Evolutionary conservation across 2,329 filamentous ascomycete species (phyloP), one percentile per base, ranked within the genome.

Genomic region (Beauveria bassiana): DNA sequence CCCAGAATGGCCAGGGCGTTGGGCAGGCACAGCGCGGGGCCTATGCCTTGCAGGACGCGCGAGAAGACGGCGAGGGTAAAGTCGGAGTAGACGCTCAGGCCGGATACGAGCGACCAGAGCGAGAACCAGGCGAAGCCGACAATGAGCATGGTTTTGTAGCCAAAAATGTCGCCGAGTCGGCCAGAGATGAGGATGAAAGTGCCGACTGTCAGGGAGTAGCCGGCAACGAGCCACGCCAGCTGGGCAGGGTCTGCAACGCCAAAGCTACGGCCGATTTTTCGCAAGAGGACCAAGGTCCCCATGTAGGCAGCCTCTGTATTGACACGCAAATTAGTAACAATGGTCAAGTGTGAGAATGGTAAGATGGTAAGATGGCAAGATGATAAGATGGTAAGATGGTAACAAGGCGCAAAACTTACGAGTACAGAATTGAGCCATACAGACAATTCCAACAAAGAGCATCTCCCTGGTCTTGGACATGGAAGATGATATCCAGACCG

Each of bases 1-100:
- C 85, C 86, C 0, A 89, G 70, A 14, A 90, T 76, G 2, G 85
- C 86, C 24, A 89, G 71, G 0, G 78, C 84, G 64, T 88, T 90
- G 0, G 87, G 87, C 26, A 89, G 74, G 12, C 80, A 73, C 40
- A 90, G 75, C 0, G 86, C 85, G 0, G 85, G 83, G 0, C 87
- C 87, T 20, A 87, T 78, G 0, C 84, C 83, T 64, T 86, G 83
- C 3, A 86, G 69, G 0, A 79, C 81, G 6, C 84, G 76, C n/a
- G 77, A 75, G 42, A 79, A 73, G 62, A 81, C 75, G 66, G 84
- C 83, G 14, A 82, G 71, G 1, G 75, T 71, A 59, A 70, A 71
- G 59, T 70, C 70, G 5, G 74, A 75, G 61, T 77, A 79, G 53
- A 69, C 68, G 1, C 71, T 69, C 0, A 76, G 61, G 0, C 82